A percentile compares a stretch with the other conserved stretches of the same genome.
These are phyloP conservation scores for Digitaria exilis DNA, from an alignment of 202 grass and related monocot species.

Conservation along the genomic window DNA sequence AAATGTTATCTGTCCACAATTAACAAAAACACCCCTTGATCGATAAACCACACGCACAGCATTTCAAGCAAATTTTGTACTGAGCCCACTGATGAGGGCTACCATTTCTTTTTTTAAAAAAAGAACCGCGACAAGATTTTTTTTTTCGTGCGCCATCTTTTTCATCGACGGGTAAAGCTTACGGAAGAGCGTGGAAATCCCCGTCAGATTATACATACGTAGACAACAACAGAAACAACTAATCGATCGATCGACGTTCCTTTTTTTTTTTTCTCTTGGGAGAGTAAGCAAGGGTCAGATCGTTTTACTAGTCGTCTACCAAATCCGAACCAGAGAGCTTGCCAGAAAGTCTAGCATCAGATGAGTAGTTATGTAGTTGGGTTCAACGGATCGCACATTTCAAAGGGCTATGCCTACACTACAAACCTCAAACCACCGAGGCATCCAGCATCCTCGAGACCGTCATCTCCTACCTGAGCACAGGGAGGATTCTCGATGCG, in stretches of 20 bases:
- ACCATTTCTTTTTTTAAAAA: not conserved
- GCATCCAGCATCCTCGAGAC: not conserved
- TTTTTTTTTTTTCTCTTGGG: too few species aligned
- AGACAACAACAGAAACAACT: not conserved
- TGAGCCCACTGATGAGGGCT: not conserved
- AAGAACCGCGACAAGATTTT: not conserved
- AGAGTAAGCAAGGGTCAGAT: not conserved
- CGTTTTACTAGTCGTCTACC: not conserved
- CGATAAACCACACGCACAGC: not conserved
- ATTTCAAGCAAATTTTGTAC: not conserved
- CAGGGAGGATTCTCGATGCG: constrained; percentile 6
- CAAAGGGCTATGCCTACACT: not conserved
- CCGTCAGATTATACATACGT: constrained; percentile 20
- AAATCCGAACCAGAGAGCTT: not conserved
- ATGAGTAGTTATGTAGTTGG: not conserved
- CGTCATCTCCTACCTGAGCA: not conserved
- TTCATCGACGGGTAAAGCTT: not conserved
- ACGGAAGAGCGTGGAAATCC: not conserved
- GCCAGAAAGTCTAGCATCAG: not conserved
- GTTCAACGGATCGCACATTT: constrained; percentile 9
- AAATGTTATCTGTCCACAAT: not conserved
- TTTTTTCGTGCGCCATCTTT: not conserved
- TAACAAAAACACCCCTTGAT: not conserved
- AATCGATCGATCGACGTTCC: not conserved
- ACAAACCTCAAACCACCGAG: not conserved